Percentiles rank a stretch among this genome's conserved stretches.
phyloP scores from a whole-genome alignment of 139 green algal genomes.

The Picochlorum costavermella region DNA sequence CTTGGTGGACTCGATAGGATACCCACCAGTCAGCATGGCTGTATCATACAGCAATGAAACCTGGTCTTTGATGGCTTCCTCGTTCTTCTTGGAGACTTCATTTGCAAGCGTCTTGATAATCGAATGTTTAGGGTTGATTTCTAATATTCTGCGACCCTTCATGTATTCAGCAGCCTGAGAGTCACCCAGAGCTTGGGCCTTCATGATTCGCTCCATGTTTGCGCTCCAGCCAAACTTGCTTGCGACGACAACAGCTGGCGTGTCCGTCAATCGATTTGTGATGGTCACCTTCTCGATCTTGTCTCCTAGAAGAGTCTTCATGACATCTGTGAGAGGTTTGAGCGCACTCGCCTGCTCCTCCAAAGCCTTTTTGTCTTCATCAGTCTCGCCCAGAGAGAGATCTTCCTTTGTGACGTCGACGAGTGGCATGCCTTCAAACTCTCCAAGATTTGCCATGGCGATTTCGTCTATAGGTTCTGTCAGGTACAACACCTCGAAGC shows the following conservation, averaged over 20 bases:
- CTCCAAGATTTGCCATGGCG: constrained; percentile 69
- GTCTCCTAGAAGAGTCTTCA: constrained; percentile 65
- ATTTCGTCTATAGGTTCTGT: constrained; percentile 95
- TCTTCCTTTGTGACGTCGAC: constrained; percentile 93
- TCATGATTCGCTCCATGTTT: constrained; percentile 98
- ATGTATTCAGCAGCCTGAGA: constrained; percentile 92
- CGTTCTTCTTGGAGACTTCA: constrained; percentile 25
- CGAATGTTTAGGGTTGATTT: constrained; percentile 90
- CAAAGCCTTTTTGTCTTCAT: constrained; percentile 43
- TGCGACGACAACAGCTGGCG: constrained; percentile 88
- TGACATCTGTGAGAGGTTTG: constrained; percentile 68
- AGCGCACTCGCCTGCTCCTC: constrained; percentile 53
- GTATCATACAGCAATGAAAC: constrained; percentile 85
- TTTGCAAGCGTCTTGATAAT: constrained; percentile 59
- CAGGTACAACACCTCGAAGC: constrained; percentile 87
- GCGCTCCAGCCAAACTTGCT: constrained; percentile 95
- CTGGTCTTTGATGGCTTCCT: constrained; percentile 7
- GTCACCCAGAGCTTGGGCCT: constrained; percentile 79
- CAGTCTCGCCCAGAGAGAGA: constrained; percentile 57
- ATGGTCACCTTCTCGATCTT: constrained; percentile 76
- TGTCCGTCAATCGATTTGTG: constrained; percentile 71
- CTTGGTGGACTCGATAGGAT: constrained; percentile 55
- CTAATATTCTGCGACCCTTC: constrained; percentile 85
- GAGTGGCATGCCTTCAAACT: constrained; percentile 77
- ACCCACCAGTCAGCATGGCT: constrained; percentile 65